Percentiles rank a stretch among this genome's conserved stretches.
Evolutionary conservation across 1,284 basidiomycete genomes (phyloP).

Genomic region (Microbotryum lychnidis-dioicae): DNA sequence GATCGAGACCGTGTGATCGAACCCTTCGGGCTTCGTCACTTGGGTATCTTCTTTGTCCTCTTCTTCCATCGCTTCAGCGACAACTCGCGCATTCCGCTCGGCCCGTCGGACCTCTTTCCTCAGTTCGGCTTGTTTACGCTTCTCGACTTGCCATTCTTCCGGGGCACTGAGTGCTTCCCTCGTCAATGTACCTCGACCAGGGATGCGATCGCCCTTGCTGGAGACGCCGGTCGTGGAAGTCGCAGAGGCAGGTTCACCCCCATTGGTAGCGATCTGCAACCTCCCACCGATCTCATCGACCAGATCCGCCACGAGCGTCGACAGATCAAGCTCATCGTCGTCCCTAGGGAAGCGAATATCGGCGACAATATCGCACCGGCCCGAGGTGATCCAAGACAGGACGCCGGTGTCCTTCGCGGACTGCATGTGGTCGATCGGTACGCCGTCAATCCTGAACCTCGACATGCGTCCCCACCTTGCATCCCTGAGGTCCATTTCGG

Average conservation of each 20-base stretch:
- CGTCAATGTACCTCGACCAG: slow-evolving; percentile 14
- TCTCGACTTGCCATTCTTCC: slow-evolving; percentile 12
- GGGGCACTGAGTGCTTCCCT: slow-evolving; percentile 27
- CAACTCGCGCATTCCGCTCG: slow-evolving; percentile 9
- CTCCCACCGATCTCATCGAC: slow-evolving; percentile 61
- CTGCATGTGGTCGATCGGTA: slow-evolving; percentile 94
- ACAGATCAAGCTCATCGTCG: slow-evolving; percentile 57
- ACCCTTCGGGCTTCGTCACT: slow-evolving; percentile 15
- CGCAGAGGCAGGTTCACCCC: not conserved
- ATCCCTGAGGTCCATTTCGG: slow-evolving; percentile 69
- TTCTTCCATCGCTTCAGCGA: slow-evolving; percentile 31
- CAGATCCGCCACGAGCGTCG: slow-evolving; percentile 77
- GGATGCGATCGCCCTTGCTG: slow-evolving; percentile 11
- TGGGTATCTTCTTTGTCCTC: slow-evolving; percentile 42
- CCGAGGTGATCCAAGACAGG: slow-evolving; percentile 92
- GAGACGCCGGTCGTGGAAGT: slow-evolving; percentile 35
- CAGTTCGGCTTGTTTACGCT: slow-evolving; percentile 26
- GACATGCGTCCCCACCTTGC: slow-evolving; percentile 84
- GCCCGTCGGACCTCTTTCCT: slow-evolving; percentile 13
- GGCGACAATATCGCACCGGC: slow-evolving; percentile 91
- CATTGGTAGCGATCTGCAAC: not conserved
- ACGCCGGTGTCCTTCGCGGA: slow-evolving; percentile 72
- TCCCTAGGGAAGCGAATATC: slow-evolving; percentile 90
- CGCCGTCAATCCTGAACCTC: slow-evolving; percentile 89
- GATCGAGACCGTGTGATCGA: slow-evolving; percentile 50